A percentile compares a stretch with the other conserved stretches of the same genome.
phyloP scores from a whole-genome alignment of 306 rosid species.

The Citrullus mucosospermus region DNA sequence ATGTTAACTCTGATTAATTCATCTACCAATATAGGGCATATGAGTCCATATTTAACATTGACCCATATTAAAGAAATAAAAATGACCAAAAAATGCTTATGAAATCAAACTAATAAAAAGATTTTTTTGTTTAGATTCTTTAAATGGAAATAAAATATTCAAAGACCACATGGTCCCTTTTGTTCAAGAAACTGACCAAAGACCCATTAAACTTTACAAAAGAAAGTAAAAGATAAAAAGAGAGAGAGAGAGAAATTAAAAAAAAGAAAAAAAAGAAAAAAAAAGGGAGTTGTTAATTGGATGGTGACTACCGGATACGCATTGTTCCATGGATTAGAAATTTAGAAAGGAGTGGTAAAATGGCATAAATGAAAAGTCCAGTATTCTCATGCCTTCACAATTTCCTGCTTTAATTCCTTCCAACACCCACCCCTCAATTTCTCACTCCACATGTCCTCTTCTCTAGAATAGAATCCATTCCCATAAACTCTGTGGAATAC shows the following conservation, averaged over 20 bases:
- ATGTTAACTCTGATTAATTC: too few species aligned
- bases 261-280: neutral
- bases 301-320: neutral
- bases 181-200: neutral
- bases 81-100: neutral
- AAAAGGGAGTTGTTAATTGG: neutral
- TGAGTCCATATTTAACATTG: neutral
- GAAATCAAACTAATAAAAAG: neutral
- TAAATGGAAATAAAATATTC: neutral
- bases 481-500: too few species aligned
- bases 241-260: neutral
- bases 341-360: slow-evolving; percentile 9
- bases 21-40: too few species aligned
- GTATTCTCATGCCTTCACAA: neutral
- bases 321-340: slow-evolving; percentile 6
- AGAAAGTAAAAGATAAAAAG: neutral
- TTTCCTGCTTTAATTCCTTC: too few species aligned
- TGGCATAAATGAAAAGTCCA: slow-evolving; percentile 18
- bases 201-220: slow-evolving; percentile 2
- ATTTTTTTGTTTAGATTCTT: neutral
- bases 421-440: too few species aligned
- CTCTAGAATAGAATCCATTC: too few species aligned
- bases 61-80: neutral
- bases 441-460: too few species aligned
- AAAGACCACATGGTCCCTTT: neutral